These are phyloP conservation scores for Vaccinium corymbosum DNA, from an alignment of 148 eudicot species.

Conservation along the genomic window DNA sequence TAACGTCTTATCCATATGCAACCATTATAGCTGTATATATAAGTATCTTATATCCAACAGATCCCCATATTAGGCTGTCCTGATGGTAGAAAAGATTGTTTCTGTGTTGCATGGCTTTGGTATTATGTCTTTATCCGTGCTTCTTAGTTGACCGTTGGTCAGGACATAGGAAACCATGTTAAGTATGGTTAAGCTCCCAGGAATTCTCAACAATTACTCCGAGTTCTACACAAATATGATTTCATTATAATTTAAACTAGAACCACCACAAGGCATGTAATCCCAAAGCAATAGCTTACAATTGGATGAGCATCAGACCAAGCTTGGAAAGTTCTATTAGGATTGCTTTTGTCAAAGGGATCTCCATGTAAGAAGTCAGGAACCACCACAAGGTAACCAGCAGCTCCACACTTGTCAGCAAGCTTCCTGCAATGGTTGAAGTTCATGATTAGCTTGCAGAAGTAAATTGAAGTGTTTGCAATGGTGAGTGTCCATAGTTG, in stretches of 20 bases:
- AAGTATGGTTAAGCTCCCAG: neutral
- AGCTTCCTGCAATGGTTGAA: conserved; percentile 38
- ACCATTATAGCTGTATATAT: neutral
- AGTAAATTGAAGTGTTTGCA: neutral
- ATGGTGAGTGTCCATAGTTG: neutral
- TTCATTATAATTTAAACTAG: neutral
- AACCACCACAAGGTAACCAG: conserved; percentile 64
- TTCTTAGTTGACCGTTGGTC: neutral
- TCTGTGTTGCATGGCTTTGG: neutral
- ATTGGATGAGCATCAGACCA: conserved; percentile 6
- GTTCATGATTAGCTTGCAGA: neutral
- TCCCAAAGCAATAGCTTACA: neutral
- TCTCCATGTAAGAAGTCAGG: conserved; percentile 72
- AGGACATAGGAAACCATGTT: no score
- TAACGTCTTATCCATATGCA: neutral
- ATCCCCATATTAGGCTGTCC: neutral
- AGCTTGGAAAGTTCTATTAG: conserved; percentile 4
- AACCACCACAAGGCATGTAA: neutral
- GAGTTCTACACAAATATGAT: no score
- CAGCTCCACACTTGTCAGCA: conserved; percentile 62
- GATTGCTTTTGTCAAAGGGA: conserved; percentile 24
- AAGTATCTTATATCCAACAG: neutral
- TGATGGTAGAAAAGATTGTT: neutral
- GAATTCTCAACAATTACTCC: neutral
- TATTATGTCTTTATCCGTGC: neutral